Evolutionary conservation across 306 rosid species (phyloP).

Genomic region (Canavalia ensiformis): DNA sequence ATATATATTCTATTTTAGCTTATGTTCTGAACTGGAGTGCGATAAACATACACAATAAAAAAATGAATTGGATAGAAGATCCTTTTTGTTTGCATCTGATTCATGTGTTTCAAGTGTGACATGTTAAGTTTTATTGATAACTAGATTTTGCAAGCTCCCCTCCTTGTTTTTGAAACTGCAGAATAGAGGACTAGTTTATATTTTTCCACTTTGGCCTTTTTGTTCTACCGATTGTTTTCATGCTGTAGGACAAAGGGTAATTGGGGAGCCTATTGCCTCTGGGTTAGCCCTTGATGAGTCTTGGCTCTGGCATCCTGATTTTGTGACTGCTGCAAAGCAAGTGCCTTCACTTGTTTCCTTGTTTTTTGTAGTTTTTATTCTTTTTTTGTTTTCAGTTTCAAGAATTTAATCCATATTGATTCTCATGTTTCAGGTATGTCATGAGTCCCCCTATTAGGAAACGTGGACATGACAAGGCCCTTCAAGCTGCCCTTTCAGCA

Average conservation of each 20-base stretch:
- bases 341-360: constrained; percentile 41
- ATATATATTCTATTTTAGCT: background rate
- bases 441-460: constrained; percentile 97
- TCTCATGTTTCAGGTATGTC: constrained; percentile 77
- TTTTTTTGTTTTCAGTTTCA: constrained; percentile 34
- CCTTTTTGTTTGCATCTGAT: constrained; percentile 10
- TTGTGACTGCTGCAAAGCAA: constrained; percentile 83
- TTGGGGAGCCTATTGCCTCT: constrained; percentile 90
- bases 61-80: background rate
- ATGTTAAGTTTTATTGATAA: constrained; percentile 5
- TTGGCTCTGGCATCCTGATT: constrained; percentile 94
- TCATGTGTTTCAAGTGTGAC: constrained; percentile 25
- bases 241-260: constrained; percentile 79
- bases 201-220: constrained; percentile 10
- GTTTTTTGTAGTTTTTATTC: constrained; percentile 34
- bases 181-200: background rate
- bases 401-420: constrained; percentile 34
- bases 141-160: constrained; percentile 16
- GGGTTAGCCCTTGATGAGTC: constrained; percentile 92
- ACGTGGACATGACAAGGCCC: constrained; percentile 87
- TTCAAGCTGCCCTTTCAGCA: constrained; percentile 87
- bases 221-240: constrained; percentile 36
- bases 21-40: background rate
- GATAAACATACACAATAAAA: background rate
- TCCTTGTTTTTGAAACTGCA: constrained; percentile 9